phyloP scores from a whole-genome alignment of 768 basidiomycete genomes.

The Lactarius evosmus region DNA sequence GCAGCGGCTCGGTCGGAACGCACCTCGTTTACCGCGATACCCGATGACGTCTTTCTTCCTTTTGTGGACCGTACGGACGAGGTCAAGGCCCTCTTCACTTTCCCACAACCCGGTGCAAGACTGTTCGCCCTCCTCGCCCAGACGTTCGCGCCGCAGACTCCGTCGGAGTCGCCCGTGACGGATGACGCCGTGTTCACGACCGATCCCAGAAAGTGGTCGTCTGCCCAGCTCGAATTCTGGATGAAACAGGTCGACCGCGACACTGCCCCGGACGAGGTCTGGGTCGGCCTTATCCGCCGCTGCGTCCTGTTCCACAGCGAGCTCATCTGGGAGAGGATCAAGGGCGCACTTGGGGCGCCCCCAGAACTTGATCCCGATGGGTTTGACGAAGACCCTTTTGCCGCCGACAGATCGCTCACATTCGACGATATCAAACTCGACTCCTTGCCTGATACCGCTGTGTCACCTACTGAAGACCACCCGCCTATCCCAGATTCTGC shows the following conservation, averaged over 20 bases:
- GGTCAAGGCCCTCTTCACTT: conserved; percentile 59
- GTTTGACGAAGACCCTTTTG: conserved; percentile 29
- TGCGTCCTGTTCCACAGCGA: conserved; percentile 78
- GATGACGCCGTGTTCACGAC: conserved; percentile 36
- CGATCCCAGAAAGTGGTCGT: conserved; percentile 73
- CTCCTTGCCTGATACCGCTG: conserved; percentile 12
- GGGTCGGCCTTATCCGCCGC: conserved; percentile 68
- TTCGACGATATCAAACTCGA: conserved; percentile 13
- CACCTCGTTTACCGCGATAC: conserved; percentile 70
- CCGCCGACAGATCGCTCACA: not conserved
- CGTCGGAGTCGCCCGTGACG: conserved; percentile 29
- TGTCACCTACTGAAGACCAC: not conserved
- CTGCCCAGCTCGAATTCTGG: conserved; percentile 63
- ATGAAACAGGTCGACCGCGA: conserved; percentile 62
- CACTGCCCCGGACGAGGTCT: conserved; percentile 62
- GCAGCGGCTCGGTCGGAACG: conserved; percentile 33
- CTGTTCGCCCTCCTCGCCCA: conserved; percentile 72
- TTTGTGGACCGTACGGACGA: conserved; percentile 83
- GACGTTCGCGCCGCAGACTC: conserved; percentile 45
- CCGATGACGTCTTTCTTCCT: conserved; percentile 75
- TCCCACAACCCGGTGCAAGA: conserved; percentile 60
- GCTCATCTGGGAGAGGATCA: conserved; percentile 88
- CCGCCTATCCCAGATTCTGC: not conserved
- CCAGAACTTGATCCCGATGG: conserved; percentile 74
- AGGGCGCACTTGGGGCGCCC: conserved; percentile 83